Evolutionary conservation across 495 filamentous ascomycete species (phyloP).

Genomic region (Elaphomyces granulatus): DNA sequence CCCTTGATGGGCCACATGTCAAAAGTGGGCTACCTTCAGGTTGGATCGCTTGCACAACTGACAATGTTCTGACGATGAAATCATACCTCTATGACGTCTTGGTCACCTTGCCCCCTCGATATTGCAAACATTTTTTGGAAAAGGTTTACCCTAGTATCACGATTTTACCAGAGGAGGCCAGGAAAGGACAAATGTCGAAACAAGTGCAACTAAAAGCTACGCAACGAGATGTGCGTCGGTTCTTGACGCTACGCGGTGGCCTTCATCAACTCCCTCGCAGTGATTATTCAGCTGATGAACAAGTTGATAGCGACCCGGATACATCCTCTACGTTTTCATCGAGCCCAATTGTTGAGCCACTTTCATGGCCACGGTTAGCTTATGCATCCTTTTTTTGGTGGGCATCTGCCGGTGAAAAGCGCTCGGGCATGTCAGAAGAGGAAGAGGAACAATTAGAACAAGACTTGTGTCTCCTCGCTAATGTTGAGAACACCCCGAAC

Average conservation of each 20-base stretch:
- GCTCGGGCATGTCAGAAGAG: constrained; percentile 34
- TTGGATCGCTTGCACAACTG: constrained; percentile 92
- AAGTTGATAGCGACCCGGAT: constrained; percentile 24
- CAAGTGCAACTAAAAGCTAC: constrained; percentile 54
- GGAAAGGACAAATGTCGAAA: constrained; percentile 17
- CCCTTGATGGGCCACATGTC: constrained; percentile 11
- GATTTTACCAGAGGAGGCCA: constrained; percentile 13
- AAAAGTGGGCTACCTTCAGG: constrained; percentile 26
- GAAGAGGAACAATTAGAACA: constrained; percentile 30
- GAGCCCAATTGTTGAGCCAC: constrained; percentile 50
- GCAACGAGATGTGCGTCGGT: constrained; percentile 77
- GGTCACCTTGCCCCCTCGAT: constrained; percentile 56
- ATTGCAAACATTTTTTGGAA: constrained; percentile 40
- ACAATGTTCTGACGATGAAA: constrained; percentile 79
- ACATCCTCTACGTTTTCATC: constrained; percentile 33
- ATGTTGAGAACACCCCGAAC: constrained; percentile 25
- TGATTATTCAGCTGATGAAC: constrained; percentile 10
- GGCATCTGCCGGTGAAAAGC: constrained; percentile 86
- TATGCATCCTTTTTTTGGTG: constrained; percentile 96
- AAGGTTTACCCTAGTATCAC: constrained; percentile 61
- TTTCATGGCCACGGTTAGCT: constrained; percentile 79
- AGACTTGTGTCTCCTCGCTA: constrained; percentile 29
- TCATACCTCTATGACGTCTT: constrained; percentile 74
- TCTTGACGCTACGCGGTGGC: constrained; percentile 51
- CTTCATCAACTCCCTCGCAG: constrained; percentile 38